Conservation (phyloP, 2,329 filamentous ascomycete species). For the Botrytis galanthina region DNA sequence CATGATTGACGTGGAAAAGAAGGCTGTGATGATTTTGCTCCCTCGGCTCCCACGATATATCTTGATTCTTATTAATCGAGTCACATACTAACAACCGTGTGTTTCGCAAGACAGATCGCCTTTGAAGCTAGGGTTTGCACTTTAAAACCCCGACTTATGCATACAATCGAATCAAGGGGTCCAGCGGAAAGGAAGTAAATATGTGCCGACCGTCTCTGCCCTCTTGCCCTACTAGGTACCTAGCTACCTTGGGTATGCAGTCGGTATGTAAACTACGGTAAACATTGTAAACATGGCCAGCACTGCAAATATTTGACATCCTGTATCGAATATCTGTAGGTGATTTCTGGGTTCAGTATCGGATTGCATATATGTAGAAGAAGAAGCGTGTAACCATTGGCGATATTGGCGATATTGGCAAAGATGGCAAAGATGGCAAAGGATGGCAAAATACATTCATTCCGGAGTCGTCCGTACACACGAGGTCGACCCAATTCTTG, state of each 20-base stretch:
- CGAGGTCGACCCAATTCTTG: not conserved
- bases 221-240: not conserved
- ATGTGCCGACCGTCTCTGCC: not conserved
- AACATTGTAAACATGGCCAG: not conserved
- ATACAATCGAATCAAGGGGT: conserved; percentile 6
- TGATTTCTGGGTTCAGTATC: not conserved
- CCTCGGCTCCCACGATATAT: not conserved
- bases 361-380: not conserved
- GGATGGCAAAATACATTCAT: not conserved
- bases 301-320: not conserved
- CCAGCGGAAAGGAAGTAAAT: not conserved
- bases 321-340: not conserved
- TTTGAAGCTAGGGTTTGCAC: not conserved
- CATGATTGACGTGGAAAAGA: not conserved
- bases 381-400: not conserved
- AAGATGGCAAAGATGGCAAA: too few species aligned
- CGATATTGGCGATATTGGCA: too few species aligned
- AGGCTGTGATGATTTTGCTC: not conserved
- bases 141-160: not conserved
- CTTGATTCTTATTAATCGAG: not conserved
- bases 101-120: not conserved
- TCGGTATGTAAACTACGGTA: not conserved
- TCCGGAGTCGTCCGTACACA: not conserved
- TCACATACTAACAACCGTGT: not conserved
- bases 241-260: not conserved